phyloP scores from a whole-genome alignment of 495 filamentous ascomycete genomes.

The Pseudotulostoma volvatum region DNA sequence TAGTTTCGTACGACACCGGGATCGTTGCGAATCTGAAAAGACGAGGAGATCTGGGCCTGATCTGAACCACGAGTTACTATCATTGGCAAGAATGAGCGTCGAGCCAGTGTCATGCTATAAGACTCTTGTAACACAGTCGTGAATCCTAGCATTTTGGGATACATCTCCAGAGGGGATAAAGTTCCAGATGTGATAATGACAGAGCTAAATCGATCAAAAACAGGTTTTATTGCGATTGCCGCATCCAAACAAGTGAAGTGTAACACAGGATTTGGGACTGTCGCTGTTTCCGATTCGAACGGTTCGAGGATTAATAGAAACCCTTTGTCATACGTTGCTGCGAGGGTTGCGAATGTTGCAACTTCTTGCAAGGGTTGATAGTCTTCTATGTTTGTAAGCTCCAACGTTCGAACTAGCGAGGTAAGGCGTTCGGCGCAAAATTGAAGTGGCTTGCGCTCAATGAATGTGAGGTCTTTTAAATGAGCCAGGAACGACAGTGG shows the following conservation, averaged over 20 bases:
- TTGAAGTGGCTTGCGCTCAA: slow-evolving; percentile 87
- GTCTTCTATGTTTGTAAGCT: slow-evolving; percentile 95
- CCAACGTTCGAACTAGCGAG: slow-evolving; percentile 85
- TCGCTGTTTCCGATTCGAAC: slow-evolving; percentile 88
- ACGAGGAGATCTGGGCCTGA: slow-evolving; percentile 76
- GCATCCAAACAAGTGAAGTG: slow-evolving; percentile 97
- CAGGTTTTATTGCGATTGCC: slow-evolving; percentile 94
- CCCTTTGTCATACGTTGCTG: slow-evolving; percentile 93
- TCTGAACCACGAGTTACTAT: slow-evolving; percentile 92
- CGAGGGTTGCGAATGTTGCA: slow-evolving; percentile 94
- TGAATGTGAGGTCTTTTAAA: slow-evolving; percentile 88
- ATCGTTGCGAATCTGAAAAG: slow-evolving; percentile 90
- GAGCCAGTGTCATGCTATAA: slow-evolving; percentile 89
- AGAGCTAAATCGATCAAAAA: slow-evolving; percentile 92
- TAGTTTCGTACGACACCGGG: slow-evolving; percentile 91
- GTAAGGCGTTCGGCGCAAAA: slow-evolving; percentile 94
- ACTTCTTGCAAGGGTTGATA: slow-evolving; percentile 96
- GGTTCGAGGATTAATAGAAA: slow-evolving; percentile 94
- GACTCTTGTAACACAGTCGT: slow-evolving; percentile 84
- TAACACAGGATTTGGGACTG: slow-evolving; percentile 85
- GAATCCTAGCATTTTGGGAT: slow-evolving; percentile 96
- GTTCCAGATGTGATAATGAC: slow-evolving; percentile 99
- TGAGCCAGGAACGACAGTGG: slow-evolving; percentile 87
- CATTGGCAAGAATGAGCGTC: slow-evolving; percentile 93
- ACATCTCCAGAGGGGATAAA: slow-evolving; percentile 95